A percentile compares a stretch with the other conserved stretches of the same genome.
These are phyloP conservation scores for Cyberlindnera mississippiensis DNA, from an alignment of 805 yeast species.

Conservation along the genomic window DNA sequence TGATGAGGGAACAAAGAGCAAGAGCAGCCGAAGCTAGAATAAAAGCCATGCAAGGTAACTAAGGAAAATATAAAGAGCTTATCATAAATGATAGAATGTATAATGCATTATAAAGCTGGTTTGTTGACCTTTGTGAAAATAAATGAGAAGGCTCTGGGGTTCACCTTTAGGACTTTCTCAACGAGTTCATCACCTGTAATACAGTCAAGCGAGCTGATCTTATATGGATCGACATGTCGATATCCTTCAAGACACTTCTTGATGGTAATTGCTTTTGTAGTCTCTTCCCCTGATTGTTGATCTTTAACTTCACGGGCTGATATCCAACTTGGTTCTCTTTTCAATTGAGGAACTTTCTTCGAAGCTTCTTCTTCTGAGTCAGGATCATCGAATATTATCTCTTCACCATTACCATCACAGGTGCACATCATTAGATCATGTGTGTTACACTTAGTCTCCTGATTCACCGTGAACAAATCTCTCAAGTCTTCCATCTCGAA, in stretches of 20 bases:
- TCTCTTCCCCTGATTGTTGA: background rate
- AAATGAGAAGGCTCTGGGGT: constrained; percentile 33
- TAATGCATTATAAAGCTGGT: constrained; percentile 19
- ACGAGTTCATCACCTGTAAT: constrained; percentile 33
- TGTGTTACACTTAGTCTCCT: constrained; percentile 56
- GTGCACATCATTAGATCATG: constrained; percentile 70
- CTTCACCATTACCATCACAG: constrained; percentile 55
- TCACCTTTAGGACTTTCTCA: constrained; percentile 26
- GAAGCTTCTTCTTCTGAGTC: constrained; percentile 22
- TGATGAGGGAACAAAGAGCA: constrained; percentile 93
- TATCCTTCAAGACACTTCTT: constrained; percentile 59
- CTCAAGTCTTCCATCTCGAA: constrained; percentile 67
- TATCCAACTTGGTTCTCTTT: constrained; percentile 19
- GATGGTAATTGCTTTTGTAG: constrained; percentile 39
- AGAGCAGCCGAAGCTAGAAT: constrained; percentile 93
- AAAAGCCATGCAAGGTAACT: constrained; percentile 24
- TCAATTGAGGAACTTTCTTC: constrained; percentile 4
- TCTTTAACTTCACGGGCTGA: constrained; percentile 22
- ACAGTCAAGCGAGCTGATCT: constrained; percentile 8
- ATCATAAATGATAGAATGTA: background rate
- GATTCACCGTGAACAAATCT: constrained; percentile 64
- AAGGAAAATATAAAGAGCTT: background rate
- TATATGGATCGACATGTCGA: constrained; percentile 56
- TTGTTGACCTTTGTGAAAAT: constrained; percentile 39
- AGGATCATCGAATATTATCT: constrained; percentile 16